These are phyloP conservation scores for Aspergillus saccharolyticus DNA, from an alignment of 495 filamentous ascomycete genomes.

Conservation along the genomic window DNA sequence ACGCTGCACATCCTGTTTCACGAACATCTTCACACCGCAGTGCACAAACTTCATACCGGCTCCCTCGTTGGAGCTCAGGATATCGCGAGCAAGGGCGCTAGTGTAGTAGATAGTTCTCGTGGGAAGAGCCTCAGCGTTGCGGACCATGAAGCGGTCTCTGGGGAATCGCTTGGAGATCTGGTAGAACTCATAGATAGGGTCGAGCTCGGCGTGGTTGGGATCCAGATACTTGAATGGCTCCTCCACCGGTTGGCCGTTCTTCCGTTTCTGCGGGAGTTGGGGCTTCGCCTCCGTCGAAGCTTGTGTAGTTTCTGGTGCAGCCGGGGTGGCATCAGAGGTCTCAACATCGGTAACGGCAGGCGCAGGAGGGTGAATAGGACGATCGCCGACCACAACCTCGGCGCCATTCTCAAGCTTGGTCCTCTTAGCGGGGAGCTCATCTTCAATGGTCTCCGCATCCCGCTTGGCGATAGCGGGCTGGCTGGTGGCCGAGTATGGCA, in stretches of 20 bases:
- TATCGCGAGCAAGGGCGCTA: constrained; percentile 73
- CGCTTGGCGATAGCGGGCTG: constrained; percentile 33
- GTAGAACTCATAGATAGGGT: constrained; percentile 75
- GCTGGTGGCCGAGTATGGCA: constrained; percentile 35
- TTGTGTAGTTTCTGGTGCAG: constrained; percentile 18
- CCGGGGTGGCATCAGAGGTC: constrained; percentile 29
- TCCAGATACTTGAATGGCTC: constrained; percentile 90
- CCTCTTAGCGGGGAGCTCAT: constrained; percentile 42
- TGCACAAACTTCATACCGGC: constrained; percentile 92
- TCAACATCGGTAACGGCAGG: constrained; percentile 33
- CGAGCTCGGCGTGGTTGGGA: constrained; percentile 65
- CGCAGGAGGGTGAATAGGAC: constrained; percentile 45
- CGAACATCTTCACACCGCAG: constrained; percentile 96
- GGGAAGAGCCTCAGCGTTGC: constrained; percentile 77
- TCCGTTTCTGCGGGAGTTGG: constrained; percentile 37
- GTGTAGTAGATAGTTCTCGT: constrained; percentile 95
- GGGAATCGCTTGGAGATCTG: constrained; percentile 77
- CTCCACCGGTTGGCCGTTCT: constrained; percentile 56
- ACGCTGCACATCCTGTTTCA: constrained; percentile 89
- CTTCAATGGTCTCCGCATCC: constrained; percentile 36
- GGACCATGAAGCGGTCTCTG: constrained; percentile 86
- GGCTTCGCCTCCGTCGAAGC: constrained; percentile 13
- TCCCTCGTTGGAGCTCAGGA: constrained; percentile 77
- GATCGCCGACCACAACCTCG: constrained; percentile 44
- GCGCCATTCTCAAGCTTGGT: constrained; percentile 43